Evolutionary conservation across 2,329 filamentous ascomycete genomes (phyloP).

Genomic region (Juglanconis sp.): DNA sequence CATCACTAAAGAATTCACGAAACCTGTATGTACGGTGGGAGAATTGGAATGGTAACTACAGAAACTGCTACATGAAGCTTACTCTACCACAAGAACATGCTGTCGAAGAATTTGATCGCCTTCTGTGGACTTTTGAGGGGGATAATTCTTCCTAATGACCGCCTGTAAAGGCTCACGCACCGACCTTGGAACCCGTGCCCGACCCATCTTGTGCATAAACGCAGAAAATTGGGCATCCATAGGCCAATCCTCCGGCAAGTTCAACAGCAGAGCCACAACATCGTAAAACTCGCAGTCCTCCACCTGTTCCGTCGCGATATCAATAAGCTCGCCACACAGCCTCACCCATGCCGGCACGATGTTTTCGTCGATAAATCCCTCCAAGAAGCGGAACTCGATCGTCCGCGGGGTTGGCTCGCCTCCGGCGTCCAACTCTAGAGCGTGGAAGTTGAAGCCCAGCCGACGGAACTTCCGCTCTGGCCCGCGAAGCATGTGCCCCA

Average conservation of each 20-base stretch:
- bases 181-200: not conserved
- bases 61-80: not conserved
- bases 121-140: not conserved
- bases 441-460: slow-evolving; percentile 40
- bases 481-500: slow-evolving; percentile 35
- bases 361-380: slow-evolving; percentile 29
- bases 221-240: slow-evolving; percentile 7
- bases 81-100: not conserved
- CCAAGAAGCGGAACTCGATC: slow-evolving; percentile 38
- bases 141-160: slow-evolving; percentile 9
- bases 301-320: slow-evolving; percentile 20
- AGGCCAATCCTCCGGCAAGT: not conserved
- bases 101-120: not conserved
- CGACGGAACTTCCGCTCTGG: slow-evolving; percentile 30
- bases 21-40: no score
- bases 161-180: slow-evolving; percentile 7
- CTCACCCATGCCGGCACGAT: slow-evolving; percentile 33
- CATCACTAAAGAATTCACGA: no score
- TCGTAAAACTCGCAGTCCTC: slow-evolving; percentile 12
- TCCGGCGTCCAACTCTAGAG: slow-evolving; percentile 23
- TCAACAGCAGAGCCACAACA: slow-evolving; percentile 7
- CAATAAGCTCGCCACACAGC: slow-evolving; percentile 31
- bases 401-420: slow-evolving; percentile 27
- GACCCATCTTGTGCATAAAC: slow-evolving; percentile 1
- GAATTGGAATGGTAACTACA: not conserved